Conservation (phyloP, 106 monocot genomes). For the Posidonia australis region DNA sequence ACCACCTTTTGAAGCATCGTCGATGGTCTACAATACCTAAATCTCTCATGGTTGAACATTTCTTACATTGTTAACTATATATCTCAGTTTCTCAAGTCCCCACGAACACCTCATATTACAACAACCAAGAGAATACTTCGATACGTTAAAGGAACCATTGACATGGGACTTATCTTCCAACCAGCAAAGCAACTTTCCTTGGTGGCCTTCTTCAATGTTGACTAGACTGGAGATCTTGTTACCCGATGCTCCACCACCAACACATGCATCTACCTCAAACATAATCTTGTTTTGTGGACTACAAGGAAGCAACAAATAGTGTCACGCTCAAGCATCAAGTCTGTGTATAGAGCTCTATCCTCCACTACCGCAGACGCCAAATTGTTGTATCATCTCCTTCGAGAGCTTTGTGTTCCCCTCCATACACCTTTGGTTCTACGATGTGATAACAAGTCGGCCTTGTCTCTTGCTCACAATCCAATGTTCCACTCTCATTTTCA, state of each 20-base stretch:
- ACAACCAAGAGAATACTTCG: no score
- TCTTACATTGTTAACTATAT: neutral
- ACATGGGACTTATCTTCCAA: no score
- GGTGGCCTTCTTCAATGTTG: neutral
- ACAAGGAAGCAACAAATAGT: neutral
- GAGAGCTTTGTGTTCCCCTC: neutral
- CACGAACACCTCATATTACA: neutral
- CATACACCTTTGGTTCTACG: neutral
- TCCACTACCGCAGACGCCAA: neutral
- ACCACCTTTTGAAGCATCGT: neutral
- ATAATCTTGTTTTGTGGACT: neutral
- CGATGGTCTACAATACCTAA: neutral
- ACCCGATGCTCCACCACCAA: neutral
- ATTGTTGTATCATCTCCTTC: neutral
- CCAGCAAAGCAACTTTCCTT: neutral
- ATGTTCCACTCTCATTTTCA: neutral
- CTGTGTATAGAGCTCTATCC: no score
- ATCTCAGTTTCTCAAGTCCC: neutral
- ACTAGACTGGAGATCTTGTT: neutral
- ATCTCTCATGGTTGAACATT: neutral
- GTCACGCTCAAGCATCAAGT: neutral
- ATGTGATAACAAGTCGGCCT: slow-evolving; percentile 1
- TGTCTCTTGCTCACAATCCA: neutral
- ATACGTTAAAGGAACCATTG: no score
- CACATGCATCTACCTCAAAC: neutral